Base-by-base conservation (phyloP, 2,329 filamentous ascomycete species). In the Claviceps sp. region DNA sequence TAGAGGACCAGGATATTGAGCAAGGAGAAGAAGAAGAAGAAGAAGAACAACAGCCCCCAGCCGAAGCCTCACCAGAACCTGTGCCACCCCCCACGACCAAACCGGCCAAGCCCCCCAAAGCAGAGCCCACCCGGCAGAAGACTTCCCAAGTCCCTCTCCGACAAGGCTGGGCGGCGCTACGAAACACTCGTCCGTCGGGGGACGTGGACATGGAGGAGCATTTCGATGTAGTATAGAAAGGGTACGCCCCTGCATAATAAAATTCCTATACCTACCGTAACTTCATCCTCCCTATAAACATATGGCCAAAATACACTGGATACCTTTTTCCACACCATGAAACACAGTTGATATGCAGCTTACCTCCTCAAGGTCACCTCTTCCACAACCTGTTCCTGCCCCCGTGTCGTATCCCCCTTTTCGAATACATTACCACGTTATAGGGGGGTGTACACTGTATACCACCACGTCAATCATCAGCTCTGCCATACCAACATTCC, bases 161-260 rank as follows among this genome's bases (percentile, higher is more conserved):
- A 42, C 57, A 57, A 44, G 63, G 61, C 5, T 67, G 65, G 65
- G 64, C 65, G 30, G 55, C 64, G 8, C 52, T 66, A 47, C 55
- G 61, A 44, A 61, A 57, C 11, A 55, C 58, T 6, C 58, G 52
- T 14, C 58, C 55, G 48, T 52, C 54, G 22, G 58, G 59, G 26
- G 63, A 62, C 22, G 60, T 65, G 61, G 66, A 68, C 42, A 47
- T 63, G 49, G 64, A 66, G 5, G 59, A 61, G 43, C 63, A 61
- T 54, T 67, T 68, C 55, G 65, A 68, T 22, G 59, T 68, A 52
- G 62, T 55, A 3, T 41, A 8, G 16, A 41, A 20, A 18, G 7
- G 11, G 41, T 43, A 43, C 9, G 22, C 3, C 9, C 30, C 30
- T 34, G 30, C 30, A 34, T 34, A 11, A 11, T 11, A 11, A 34